A percentile compares a stretch with the other conserved stretches of the same genome.
These are phyloP conservation scores for Sclerotinia minor DNA, from an alignment of 2,329 filamentous ascomycete genomes.

Conservation along the genomic window DNA sequence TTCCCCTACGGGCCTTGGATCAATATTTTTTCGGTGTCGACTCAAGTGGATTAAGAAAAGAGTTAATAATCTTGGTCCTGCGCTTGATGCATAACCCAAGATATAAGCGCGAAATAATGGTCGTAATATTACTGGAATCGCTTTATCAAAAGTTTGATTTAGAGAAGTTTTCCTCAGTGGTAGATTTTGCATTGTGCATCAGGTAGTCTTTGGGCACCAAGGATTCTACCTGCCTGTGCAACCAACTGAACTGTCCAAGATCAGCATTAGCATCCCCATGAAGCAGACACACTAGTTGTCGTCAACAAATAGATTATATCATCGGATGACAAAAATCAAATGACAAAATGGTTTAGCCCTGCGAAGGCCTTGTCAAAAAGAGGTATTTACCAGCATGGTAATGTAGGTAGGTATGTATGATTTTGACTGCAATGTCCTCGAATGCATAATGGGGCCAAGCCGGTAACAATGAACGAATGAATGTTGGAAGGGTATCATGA, in stretches of 20 bases:
- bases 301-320: background rate
- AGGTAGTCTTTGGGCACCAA: background rate
- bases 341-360: constrained; percentile 2
- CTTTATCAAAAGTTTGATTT: constrained; percentile 38
- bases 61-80: constrained; percentile 57
- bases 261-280: background rate
- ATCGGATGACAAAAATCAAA: background rate
- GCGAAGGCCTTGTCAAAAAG: constrained; percentile 1
- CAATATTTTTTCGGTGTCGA: constrained; percentile 35
- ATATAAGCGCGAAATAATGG: constrained; percentile 61
- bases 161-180: constrained; percentile 6
- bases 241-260: constrained; percentile 3
- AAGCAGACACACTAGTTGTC: constrained; percentile 4
- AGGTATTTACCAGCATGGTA: background rate
- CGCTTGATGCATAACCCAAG: constrained; percentile 60
- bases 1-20: constrained; percentile 36
- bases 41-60: constrained; percentile 54
- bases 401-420: background rate
- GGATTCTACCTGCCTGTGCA: background rate
- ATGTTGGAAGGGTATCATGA: background rate
- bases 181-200: background rate
- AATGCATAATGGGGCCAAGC: background rate
- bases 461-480: background rate
- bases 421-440: background rate
- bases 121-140: constrained; percentile 52